Conservation (phyloP, 441 rosid species). For the Oxalis stricta region DNA sequence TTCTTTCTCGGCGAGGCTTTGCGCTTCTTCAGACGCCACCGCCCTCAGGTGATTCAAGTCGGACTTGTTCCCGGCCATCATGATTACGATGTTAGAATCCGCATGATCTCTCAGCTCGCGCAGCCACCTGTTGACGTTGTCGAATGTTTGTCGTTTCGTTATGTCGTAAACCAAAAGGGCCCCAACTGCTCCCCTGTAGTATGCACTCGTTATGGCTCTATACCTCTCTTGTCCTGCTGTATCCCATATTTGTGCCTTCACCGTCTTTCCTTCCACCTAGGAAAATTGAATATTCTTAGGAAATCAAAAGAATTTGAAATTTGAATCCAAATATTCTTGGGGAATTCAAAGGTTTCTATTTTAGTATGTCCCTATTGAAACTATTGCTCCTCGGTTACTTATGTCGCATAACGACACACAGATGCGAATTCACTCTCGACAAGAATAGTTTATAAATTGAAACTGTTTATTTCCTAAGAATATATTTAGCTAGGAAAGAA, state of each 20-base stretch:
- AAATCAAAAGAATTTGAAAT: too few species aligned
- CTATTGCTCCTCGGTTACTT: too few species aligned
- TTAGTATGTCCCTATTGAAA: too few species aligned
- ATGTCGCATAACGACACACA: too few species aligned
- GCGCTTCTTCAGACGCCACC: slow-evolving; percentile 29
- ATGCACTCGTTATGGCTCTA: slow-evolving; percentile 62
- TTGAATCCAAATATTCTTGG: not conserved
- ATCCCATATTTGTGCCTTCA: slow-evolving; percentile 69
- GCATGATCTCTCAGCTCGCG: slow-evolving; percentile 59
- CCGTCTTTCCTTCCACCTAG: slow-evolving; percentile 64
- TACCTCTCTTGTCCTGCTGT: slow-evolving; percentile 69
- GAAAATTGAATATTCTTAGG: not conserved
- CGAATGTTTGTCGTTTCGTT: slow-evolving; percentile 51
- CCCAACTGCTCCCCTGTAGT: slow-evolving; percentile 62
- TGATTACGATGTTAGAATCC: slow-evolving; percentile 59
- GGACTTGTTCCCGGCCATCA: slow-evolving; percentile 62
- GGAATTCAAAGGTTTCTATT: too few species aligned
- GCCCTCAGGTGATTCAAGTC: slow-evolving; percentile 49
- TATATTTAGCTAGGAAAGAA: too few species aligned
- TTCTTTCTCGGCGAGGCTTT: slow-evolving; percentile 41
- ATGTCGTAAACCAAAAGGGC: slow-evolving; percentile 56
- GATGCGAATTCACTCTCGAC: too few species aligned
- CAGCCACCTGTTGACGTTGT: slow-evolving; percentile 50
- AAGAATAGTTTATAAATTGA: too few species aligned
- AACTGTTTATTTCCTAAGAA: too few species aligned